A percentile compares a stretch with the other conserved stretches of the same genome.
These are phyloP conservation scores for Trichosporon sp. DNA, from an alignment of 1,284 basidiomycete genomes.

Conservation along the genomic window DNA sequence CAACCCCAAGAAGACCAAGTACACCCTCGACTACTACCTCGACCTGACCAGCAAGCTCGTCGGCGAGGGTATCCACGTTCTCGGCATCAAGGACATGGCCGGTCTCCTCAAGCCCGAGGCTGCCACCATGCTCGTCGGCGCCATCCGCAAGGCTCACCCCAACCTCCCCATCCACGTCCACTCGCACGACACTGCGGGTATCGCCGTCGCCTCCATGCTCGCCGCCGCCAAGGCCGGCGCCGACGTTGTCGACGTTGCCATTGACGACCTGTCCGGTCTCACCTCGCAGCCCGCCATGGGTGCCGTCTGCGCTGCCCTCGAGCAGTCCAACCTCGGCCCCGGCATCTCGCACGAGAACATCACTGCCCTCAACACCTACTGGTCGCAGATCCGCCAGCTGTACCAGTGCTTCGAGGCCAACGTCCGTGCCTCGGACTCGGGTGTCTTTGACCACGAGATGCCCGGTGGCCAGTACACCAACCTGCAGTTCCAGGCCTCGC, in stretches of 20 bases:
- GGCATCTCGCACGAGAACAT: slow-evolving; percentile 98
- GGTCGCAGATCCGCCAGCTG: slow-evolving; percentile 93
- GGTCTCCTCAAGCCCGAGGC: slow-evolving; percentile 94
- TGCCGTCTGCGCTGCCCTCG: slow-evolving; percentile 86
- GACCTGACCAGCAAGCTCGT: slow-evolving; percentile 94
- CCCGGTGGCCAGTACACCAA: slow-evolving; percentile 92
- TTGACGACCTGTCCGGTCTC: slow-evolving; percentile 97
- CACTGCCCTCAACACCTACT: slow-evolving; percentile 95
- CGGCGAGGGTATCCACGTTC: slow-evolving; percentile 90
- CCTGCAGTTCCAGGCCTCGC: slow-evolving; percentile 95
- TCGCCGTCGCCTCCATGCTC: slow-evolving; percentile 93
- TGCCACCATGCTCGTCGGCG: slow-evolving; percentile 85
- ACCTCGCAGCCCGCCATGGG: slow-evolving; percentile 99
- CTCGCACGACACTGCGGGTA: slow-evolving; percentile 99
- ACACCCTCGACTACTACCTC: slow-evolving; percentile 96
- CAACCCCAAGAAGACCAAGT: slow-evolving; percentile 92
- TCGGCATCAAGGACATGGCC: slow-evolving; percentile 99
- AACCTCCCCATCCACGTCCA: slow-evolving; percentile 99
- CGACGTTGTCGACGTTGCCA: slow-evolving; percentile 96
- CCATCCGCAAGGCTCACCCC: slow-evolving; percentile 92
- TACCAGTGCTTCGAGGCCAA: slow-evolving; percentile 99
- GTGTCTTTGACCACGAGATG: slow-evolving; percentile 99
- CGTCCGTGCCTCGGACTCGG: slow-evolving; percentile 91
- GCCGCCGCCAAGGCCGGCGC: slow-evolving; percentile 93
- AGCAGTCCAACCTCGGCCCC: slow-evolving; percentile 91